A percentile compares a stretch with the other conserved stretches of the same genome.
phyloP scores from a whole-genome alignment of 2,329 filamentous ascomycete species.

The Microcyclosporella mali region DNA sequence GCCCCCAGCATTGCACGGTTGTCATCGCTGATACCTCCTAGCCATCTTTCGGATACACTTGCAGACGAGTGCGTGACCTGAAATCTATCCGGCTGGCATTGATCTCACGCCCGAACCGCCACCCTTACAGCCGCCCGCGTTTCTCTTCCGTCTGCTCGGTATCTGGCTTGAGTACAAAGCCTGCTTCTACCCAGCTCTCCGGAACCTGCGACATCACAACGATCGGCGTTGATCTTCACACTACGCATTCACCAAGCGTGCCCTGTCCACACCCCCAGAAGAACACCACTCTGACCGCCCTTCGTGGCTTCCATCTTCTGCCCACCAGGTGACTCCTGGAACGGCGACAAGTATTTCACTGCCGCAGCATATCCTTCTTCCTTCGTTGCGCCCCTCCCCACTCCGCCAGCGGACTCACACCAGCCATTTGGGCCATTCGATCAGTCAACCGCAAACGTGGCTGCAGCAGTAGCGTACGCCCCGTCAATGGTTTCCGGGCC shows the following conservation, averaged over 20 bases:
- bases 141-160: constrained; percentile 24
- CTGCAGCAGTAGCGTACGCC: constrained; percentile 55
- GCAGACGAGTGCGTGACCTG: constrained; percentile 39
- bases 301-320: constrained; percentile 30
- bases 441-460: constrained; percentile 51
- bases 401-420: constrained; percentile 25
- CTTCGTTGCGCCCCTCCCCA: constrained; percentile 26
- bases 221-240: constrained; percentile 17
- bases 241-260: constrained; percentile 1
- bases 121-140: constrained; percentile 20
- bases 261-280: constrained; percentile 9
- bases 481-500: constrained; percentile 57
- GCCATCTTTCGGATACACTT: constrained; percentile 39
- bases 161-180: constrained; percentile 34
- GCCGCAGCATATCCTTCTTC: constrained; percentile 14
- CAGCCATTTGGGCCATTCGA: constrained; percentile 27
- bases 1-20: constrained; percentile 33
- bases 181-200: constrained; percentile 27
- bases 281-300: constrained; percentile 20
- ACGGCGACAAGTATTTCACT: constrained; percentile 21
- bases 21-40: constrained; percentile 38
- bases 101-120: constrained; percentile 16
- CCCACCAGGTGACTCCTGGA: constrained; percentile 26
- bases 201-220: constrained; percentile 20
- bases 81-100: constrained; percentile 21